Percentiles rank a stretch among this genome's conserved stretches.
These are phyloP conservation scores for Sporothrix dimorphospora DNA, from an alignment of 2,329 filamentous ascomycete species.

Conservation along the genomic window DNA sequence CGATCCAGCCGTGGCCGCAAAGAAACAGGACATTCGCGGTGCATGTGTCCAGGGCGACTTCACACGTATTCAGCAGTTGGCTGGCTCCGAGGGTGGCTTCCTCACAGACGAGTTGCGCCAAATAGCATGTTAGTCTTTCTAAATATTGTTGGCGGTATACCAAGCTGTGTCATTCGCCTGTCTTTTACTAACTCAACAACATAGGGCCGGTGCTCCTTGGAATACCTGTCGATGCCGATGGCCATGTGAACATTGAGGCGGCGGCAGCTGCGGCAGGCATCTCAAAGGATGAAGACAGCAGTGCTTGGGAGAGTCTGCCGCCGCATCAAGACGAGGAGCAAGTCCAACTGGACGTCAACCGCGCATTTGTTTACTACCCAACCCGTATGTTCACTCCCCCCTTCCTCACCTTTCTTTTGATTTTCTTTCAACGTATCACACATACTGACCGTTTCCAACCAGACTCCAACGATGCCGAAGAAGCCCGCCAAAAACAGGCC, in stretches of 20 bases:
- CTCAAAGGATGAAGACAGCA: slow-evolving; percentile 33
- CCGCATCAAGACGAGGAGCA: slow-evolving; percentile 88
- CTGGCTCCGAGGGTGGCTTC: slow-evolving; percentile 68
- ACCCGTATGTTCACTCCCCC: slow-evolving; percentile 60
- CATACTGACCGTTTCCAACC: not conserved
- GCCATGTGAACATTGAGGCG: slow-evolving; percentile 4
- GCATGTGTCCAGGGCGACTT: slow-evolving; percentile 65
- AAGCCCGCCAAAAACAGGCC: slow-evolving; percentile 71
- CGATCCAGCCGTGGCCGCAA: slow-evolving; percentile 32
- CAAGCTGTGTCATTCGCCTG: not conserved
- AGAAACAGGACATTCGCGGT: slow-evolving; percentile 55
- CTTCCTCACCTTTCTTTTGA: not conserved
- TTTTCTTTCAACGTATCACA: not conserved
- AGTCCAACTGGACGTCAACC: slow-evolving; percentile 87
- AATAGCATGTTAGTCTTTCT: slow-evolving; percentile 70
- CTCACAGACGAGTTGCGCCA: slow-evolving; percentile 69
- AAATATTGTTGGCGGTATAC: not conserved
- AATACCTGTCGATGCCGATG: slow-evolving; percentile 22
- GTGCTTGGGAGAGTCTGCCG: slow-evolving; percentile 64
- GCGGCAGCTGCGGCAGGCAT: slow-evolving; percentile 33
- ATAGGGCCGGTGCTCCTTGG: slow-evolving; percentile 69
- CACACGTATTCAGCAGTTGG: slow-evolving; percentile 58
- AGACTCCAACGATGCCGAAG: slow-evolving; percentile 71
- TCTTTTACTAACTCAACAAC: slow-evolving; percentile 24
- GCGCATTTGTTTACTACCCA: slow-evolving; percentile 98